Conservation (phyloP, 1,284 basidiomycete species). For the Microstroma glucosiphilum region DNA sequence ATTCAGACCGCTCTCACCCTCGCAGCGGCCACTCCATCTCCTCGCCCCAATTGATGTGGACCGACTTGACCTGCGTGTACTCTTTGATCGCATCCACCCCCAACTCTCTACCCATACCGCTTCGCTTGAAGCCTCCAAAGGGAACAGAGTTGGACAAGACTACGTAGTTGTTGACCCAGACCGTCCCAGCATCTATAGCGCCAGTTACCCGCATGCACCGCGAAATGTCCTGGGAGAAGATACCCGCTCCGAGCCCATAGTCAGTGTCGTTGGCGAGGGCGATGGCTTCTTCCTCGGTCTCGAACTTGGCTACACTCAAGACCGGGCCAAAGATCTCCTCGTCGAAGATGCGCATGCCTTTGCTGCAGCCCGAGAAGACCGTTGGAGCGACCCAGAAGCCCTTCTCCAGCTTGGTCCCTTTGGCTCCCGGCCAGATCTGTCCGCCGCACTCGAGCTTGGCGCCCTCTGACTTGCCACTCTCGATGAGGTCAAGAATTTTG, state of each 20-base stretch:
- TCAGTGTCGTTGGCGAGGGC: constrained; percentile 25
- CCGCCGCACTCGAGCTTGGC: constrained; percentile 19
- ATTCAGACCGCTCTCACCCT: constrained; percentile 7
- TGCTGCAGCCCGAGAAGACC: constrained; percentile 25
- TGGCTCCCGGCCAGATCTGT: constrained; percentile 15
- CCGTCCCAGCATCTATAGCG: constrained; percentile 28
- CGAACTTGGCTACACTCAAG: constrained; percentile 28
- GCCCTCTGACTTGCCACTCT: constrained; percentile 21
- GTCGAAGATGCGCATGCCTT: constrained; percentile 30
- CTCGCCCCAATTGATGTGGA: constrained; percentile 81
- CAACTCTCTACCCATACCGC: constrained; percentile 73
- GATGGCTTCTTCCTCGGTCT: constrained; percentile 31
- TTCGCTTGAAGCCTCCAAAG: constrained; percentile 86
- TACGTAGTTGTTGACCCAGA: constrained; percentile 30
- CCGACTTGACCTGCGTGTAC: constrained; percentile 76
- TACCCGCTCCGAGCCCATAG: constrained; percentile 29
- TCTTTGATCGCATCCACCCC: constrained; percentile 78
- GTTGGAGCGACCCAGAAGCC: constrained; percentile 39
- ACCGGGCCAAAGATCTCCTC: constrained; percentile 45
- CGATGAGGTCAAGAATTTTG: constrained; percentile 22
- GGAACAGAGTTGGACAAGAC: constrained; percentile 57
- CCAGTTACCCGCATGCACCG: constrained; percentile 22
- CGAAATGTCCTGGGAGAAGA: constrained; percentile 27
- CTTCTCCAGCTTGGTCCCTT: constrained; percentile 1
- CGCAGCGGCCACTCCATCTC: constrained; percentile 64